Evolutionary conservation across 441 rosid genomes (phyloP).

Genomic region (Corymbia citriodora): DNA sequence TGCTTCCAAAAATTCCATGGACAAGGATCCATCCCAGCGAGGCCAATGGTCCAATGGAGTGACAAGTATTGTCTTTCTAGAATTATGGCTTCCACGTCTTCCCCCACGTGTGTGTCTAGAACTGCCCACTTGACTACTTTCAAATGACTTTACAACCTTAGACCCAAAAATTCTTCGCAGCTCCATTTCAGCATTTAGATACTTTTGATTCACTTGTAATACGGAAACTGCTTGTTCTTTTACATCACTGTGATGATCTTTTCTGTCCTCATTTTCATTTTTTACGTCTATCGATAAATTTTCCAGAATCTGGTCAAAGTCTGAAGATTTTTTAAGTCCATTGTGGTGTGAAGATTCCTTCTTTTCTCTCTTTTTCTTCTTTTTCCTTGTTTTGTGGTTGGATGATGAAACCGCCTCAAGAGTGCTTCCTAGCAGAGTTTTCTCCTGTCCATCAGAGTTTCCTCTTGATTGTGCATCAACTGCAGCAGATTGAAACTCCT

Average conservation of each 20-base stretch:
- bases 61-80: slow-evolving; percentile 62
- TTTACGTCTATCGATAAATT: slow-evolving; percentile 32
- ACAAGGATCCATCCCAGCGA: slow-evolving; percentile 85
- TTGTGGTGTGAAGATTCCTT: slow-evolving; percentile 24
- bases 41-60: slow-evolving; percentile 83
- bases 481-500: slow-evolving; percentile 2
- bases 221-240: slow-evolving; percentile 25
- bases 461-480: slow-evolving; percentile 14
- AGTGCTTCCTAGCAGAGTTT: slow-evolving; percentile 7
- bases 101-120: slow-evolving; percentile 69
- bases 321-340: slow-evolving; percentile 16
- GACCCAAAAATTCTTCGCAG: slow-evolving; percentile 79
- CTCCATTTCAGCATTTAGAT: slow-evolving; percentile 75
- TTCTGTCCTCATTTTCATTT: slow-evolving; percentile 19
- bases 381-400: slow-evolving; percentile 59
- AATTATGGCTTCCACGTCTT: slow-evolving; percentile 64
- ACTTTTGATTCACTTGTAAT: slow-evolving; percentile 65
- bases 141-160: slow-evolving; percentile 78
- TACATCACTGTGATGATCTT: slow-evolving; percentile 6
- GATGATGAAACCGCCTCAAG: slow-evolving; percentile 16
- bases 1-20: slow-evolving; percentile 81
- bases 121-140: slow-evolving; percentile 41
- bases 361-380: slow-evolving; percentile 32
- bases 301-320: slow-evolving; percentile 42
- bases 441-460: background rate